phyloP scores from a whole-genome alignment of 2,329 filamentous ascomycete species.

The Fusarium haematococcum region DNA sequence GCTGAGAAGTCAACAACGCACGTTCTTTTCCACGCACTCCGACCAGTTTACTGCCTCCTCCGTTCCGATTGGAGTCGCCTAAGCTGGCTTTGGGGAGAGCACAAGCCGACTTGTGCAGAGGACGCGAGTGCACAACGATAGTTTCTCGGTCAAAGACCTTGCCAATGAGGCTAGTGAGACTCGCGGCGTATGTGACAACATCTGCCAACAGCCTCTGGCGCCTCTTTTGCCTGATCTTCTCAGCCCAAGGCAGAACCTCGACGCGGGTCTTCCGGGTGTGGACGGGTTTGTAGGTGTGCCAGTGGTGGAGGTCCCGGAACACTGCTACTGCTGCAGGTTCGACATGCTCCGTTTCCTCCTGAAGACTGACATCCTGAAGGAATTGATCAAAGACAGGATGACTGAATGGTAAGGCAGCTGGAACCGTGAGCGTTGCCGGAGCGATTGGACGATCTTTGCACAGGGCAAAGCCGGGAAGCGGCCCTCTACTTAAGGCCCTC shows the following conservation, averaged over 20 bases:
- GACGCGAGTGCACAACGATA: slow-evolving; percentile 59
- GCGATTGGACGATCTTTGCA: not conserved
- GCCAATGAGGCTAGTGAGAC: slow-evolving; percentile 73
- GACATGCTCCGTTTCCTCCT: slow-evolving; percentile 43
- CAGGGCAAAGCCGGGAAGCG: not conserved
- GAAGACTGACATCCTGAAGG: slow-evolving; percentile 56
- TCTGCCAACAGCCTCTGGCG: slow-evolving; percentile 68
- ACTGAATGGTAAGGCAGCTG: slow-evolving; percentile 58
- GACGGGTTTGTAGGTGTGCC: slow-evolving; percentile 70
- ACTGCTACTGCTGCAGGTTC: slow-evolving; percentile 46
- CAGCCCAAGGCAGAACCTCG: slow-evolving; percentile 34
- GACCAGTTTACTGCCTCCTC: slow-evolving; percentile 39
- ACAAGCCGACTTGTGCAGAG: slow-evolving; percentile 18
- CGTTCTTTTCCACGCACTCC: slow-evolving; percentile 51
- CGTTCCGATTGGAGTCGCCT: slow-evolving; percentile 3
- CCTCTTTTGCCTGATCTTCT: slow-evolving; percentile 65
- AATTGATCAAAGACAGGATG: slow-evolving; percentile 60
- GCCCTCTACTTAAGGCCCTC: not conserved
- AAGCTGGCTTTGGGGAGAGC: not conserved
- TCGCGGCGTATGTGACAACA: slow-evolving; percentile 76
- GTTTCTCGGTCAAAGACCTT: slow-evolving; percentile 73
- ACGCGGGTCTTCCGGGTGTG: slow-evolving; percentile 54
- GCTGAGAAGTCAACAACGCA: slow-evolving; percentile 49
- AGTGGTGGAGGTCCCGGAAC: slow-evolving; percentile 66
- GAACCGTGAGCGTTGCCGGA: not conserved